These are phyloP conservation scores for Leonotis leonurus DNA, from an alignment of 257 asterid genomes.

Conservation along the genomic window DNA sequence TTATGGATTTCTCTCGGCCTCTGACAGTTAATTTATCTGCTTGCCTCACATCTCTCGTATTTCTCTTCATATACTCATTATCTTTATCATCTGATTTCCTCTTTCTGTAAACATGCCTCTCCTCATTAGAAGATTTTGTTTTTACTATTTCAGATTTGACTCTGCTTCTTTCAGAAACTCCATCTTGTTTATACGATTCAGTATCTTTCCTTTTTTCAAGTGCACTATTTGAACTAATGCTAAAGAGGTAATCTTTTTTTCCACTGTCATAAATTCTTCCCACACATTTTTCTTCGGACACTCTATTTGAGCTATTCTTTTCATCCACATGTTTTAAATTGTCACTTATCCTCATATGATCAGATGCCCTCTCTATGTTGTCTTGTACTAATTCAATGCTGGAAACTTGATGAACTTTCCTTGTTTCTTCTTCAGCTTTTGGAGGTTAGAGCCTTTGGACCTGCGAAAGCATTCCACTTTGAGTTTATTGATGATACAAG, in stretches of 20 bases:
- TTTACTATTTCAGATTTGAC: slow-evolving; percentile 47
- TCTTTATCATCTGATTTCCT: slow-evolving; percentile 50
- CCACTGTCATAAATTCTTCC: slow-evolving; percentile 27
- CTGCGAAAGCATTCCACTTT: slow-evolving; percentile 69
- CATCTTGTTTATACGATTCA: slow-evolving; percentile 30
- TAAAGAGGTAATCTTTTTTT: slow-evolving; percentile 28
- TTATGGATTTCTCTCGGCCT: slow-evolving; percentile 44
- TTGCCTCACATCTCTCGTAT: slow-evolving; percentile 31
- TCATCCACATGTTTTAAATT: slow-evolving; percentile 30
- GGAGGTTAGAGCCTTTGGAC: slow-evolving; percentile 85
- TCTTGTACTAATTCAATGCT: slow-evolving; percentile 4
- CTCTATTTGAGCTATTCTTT: slow-evolving; percentile 25
- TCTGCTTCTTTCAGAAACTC: slow-evolving; percentile 34
- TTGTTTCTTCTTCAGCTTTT: slow-evolving; percentile 64
- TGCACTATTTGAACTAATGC: slow-evolving; percentile 34
- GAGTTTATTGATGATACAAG: slow-evolving; percentile 37
- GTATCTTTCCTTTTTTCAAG: slow-evolving; percentile 35
- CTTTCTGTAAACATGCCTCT: slow-evolving; percentile 34
- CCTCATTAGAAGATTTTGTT: slow-evolving; percentile 25
- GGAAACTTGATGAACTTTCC: slow-evolving; percentile 19
- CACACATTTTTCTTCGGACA: slow-evolving; percentile 31
- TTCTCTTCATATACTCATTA: slow-evolving; percentile 41
- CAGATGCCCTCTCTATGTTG: slow-evolving; percentile 3
- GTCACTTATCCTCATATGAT: slow-evolving; percentile 9
- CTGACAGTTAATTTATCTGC: slow-evolving; percentile 29